Percentiles rank a stretch among this genome's conserved stretches.
These are phyloP conservation scores for Geranium brycei DNA, from an alignment of 345 rosid species.

Conservation along the genomic window DNA sequence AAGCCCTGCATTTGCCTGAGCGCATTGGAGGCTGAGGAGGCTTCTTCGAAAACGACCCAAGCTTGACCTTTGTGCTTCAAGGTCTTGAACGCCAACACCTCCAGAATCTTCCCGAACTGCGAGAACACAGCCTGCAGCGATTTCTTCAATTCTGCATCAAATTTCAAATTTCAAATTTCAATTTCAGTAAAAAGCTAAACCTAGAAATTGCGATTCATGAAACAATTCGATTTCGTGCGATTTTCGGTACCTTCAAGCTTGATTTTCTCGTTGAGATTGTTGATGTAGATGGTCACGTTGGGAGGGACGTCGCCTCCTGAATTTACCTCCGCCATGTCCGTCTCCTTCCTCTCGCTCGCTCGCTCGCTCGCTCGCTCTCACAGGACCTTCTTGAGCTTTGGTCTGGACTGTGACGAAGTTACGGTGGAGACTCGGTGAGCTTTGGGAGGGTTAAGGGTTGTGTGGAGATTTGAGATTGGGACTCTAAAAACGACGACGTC, in stretches of 20 bases:
- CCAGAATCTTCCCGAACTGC: constrained; percentile 87
- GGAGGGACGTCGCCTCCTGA: constrained; percentile 40
- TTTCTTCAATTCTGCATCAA: constrained; percentile 65
- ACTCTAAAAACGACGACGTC: too few species aligned
- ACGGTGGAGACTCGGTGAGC: too few species aligned
- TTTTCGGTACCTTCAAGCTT: constrained; percentile 56
- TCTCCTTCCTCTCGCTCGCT: constrained; percentile 5
- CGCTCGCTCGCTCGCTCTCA: background rate
- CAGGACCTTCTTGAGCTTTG: too few species aligned
- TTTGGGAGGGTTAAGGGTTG: too few species aligned
- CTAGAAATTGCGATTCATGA: too few species aligned
- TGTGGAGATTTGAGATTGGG: too few species aligned
- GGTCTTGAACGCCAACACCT: constrained; percentile 84
- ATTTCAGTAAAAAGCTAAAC: too few species aligned
- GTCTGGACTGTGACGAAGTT: too few species aligned
- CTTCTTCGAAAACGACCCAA: constrained; percentile 87
- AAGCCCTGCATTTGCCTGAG: constrained; percentile 79
- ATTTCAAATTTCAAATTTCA: background rate
- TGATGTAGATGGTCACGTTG: constrained; percentile 82
- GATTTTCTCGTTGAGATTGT: constrained; percentile 94
- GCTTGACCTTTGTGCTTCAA: constrained; percentile 98
- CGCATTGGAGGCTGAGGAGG: constrained; percentile 58
- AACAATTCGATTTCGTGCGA: too few species aligned
- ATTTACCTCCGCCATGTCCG: constrained; percentile 35
- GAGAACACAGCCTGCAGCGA: constrained; percentile 82